These are phyloP conservation scores for Parsonsia alboflavescens DNA, from an alignment of 257 asterid species.

Conservation along the genomic window DNA sequence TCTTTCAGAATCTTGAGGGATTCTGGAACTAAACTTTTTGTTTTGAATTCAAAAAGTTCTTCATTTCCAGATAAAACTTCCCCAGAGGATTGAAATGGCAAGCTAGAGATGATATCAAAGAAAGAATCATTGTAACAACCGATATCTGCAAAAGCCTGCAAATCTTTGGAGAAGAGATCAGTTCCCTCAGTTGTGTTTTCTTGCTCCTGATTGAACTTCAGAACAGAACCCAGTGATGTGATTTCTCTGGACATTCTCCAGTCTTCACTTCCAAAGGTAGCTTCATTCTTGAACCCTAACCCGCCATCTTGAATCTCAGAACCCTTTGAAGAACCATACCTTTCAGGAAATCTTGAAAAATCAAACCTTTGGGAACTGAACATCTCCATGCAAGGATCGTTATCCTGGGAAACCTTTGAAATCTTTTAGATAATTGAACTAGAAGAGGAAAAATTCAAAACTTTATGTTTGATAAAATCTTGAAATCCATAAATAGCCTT, in stretches of 20 bases:
- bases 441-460: too few relatives aligned
- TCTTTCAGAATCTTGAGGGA: slow-evolving; percentile 42
- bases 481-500: neutral
- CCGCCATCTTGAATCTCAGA: neutral
- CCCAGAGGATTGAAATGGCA: slow-evolving; percentile 17
- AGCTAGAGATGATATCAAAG: slow-evolving; percentile 19
- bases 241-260: neutral
- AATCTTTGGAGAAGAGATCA: neutral
- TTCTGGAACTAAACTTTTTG: slow-evolving; percentile 6
- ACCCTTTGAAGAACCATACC: slow-evolving; percentile 1
- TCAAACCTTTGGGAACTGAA: neutral
- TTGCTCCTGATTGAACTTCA: neutral
- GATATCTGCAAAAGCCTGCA: slow-evolving; percentile 8
- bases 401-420: neutral
- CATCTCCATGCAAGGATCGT: slow-evolving; percentile 2
- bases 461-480: neutral
- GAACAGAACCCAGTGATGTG: neutral
- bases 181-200: neutral
- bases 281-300: neutral
- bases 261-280: neutral
- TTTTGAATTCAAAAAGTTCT: slow-evolving; percentile 13
- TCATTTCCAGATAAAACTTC: slow-evolving; percentile 6
- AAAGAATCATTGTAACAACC: slow-evolving; percentile 17
- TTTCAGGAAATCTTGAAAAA: slow-evolving; percentile 2
- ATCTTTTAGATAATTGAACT: neutral